phyloP scores from a whole-genome alignment of 495 filamentous ascomycete genomes.

The Aspergillus asperescens region DNA sequence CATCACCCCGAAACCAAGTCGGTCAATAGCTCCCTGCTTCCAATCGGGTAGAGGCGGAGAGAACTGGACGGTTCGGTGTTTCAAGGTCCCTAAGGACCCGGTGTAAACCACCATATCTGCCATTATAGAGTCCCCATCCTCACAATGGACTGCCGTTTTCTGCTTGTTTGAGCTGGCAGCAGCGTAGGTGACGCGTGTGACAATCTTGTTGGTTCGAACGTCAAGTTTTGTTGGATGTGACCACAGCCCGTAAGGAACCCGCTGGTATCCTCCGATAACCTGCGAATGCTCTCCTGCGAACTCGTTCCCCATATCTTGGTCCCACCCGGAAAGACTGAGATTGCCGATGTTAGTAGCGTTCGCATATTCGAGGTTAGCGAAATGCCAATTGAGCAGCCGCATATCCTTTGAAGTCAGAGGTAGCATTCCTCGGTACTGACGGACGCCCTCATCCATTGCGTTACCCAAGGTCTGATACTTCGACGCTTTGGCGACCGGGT shows the following conservation, averaged over 20 bases:
- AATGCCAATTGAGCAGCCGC: constrained; percentile 93
- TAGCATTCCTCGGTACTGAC: constrained; percentile 78
- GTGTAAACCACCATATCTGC: constrained; percentile 88
- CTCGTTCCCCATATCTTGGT: constrained; percentile 95
- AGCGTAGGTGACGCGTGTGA: constrained; percentile 65
- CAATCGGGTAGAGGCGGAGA: constrained; percentile 77
- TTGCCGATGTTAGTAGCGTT: constrained; percentile 83
- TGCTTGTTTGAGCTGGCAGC: constrained; percentile 33
- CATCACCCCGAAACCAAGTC: constrained; percentile 88
- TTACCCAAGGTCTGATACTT: constrained; percentile 71
- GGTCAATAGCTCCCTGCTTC: constrained; percentile 74
- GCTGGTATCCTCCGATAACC: constrained; percentile 88
- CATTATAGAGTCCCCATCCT: constrained; percentile 67
- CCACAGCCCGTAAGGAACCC: constrained; percentile 77
- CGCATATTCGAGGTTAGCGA: constrained; percentile 96
- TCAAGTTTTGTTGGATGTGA: constrained; percentile 72
- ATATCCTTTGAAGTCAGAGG: constrained; percentile 81
- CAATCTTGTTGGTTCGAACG: constrained; percentile 63
- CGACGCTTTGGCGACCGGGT: constrained; percentile 53
- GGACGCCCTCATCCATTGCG: constrained; percentile 82
- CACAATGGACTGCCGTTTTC: constrained; percentile 62
- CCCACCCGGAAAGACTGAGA: constrained; percentile 88
- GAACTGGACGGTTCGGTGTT: constrained; percentile 68
- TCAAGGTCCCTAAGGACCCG: constrained; percentile 83
- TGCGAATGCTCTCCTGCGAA: constrained; percentile 92